Percentiles rank a stretch among this genome's conserved stretches.
Conservation (phyloP, 768 basidiomycete genomes). For the Naganishia randhawae region DNA sequence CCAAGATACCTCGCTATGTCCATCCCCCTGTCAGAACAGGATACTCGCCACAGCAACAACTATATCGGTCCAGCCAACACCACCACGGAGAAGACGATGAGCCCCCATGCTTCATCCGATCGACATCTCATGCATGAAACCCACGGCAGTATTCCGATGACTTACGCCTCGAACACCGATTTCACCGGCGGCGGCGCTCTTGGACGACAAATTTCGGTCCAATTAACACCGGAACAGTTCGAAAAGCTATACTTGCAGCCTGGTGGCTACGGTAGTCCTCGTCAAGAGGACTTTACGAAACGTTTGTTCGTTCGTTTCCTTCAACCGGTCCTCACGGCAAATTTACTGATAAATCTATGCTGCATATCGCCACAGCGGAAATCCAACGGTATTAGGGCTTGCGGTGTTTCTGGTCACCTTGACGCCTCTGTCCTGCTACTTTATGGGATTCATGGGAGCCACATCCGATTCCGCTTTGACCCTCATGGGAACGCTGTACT, state of each 20-base stretch:
- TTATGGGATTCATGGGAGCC: constrained; percentile 36
- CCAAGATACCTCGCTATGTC: neutral
- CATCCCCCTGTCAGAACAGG: neutral
- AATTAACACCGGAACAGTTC: constrained; percentile 40
- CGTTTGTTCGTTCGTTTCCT: constrained; percentile 17
- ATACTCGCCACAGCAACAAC: neutral
- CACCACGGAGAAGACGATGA: neutral
- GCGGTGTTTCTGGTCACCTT: constrained; percentile 38
- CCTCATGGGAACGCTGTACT: constrained; percentile 27
- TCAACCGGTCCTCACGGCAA: too few relatives aligned
- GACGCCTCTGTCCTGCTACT: constrained; percentile 36
- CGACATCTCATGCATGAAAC: constrained; percentile 1
- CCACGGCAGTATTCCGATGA: neutral
- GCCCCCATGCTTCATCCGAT: constrained; percentile 5
- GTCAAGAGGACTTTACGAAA: constrained; percentile 38
- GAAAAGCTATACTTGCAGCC: constrained; percentile 42
- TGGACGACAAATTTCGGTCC: constrained; percentile 36
- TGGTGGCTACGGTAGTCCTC: constrained; percentile 28
- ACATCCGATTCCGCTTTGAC: neutral
- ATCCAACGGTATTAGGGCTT: constrained; percentile 37
- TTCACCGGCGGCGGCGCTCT: constrained; percentile 34
- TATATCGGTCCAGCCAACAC: neutral
- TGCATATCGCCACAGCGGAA: constrained; percentile 31
- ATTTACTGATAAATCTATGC: neutral
- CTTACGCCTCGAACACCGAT: neutral